Base-by-base conservation (phyloP, 768 basidiomycete species). In the Collybia mongolica region DNA sequence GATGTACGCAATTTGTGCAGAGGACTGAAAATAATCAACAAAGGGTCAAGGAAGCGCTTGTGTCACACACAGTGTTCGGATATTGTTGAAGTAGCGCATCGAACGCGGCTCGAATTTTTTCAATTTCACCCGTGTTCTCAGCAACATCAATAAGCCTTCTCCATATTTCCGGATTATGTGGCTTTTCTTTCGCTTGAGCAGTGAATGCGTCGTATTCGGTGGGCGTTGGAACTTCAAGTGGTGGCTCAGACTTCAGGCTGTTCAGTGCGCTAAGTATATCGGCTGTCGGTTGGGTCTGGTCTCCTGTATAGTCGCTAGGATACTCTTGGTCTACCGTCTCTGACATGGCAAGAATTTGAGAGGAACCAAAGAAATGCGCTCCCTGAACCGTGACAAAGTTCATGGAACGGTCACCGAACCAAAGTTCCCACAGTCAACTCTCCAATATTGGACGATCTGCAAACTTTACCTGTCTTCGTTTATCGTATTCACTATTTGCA, bases 1-100 rank as follows among this genome's bases (percentile, higher is more conserved):
- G 64, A 93, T 79, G 63, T 93, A 93, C 18, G 85, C 83, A 57
- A 92, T 88, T 72, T 94, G 92, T 0, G 89, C 88, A 8, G 86
- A 80, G 6, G 87, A 81, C 92, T 93, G 65, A 54, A 52, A 48
- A 48, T 40, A n/a, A 37, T 51, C 52, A 53, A 52, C 51, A 38
- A 43, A 39, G 24, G 28, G 48, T 48, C 28, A 57, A 54, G 40
- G 35, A 41, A 32, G 38, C 32, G 48, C 44, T 45, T 54, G 48
- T 48, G 46, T 54, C 55, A 82, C 90, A 76, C 72, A 98, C 94
- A 59, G 89, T 93, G 67, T 96, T 96, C 17, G 96, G 95, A 66
- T 90, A 96, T 45, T 83, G 83, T 61, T 84, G 81, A 49, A 96
- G 77, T 55, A 98, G 73, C 37, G 80, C 84, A 60, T 93, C 88